Conservation (phyloP, 2,329 filamentous ascomycete genomes). For the Paramyrothecium sp. region DNA sequence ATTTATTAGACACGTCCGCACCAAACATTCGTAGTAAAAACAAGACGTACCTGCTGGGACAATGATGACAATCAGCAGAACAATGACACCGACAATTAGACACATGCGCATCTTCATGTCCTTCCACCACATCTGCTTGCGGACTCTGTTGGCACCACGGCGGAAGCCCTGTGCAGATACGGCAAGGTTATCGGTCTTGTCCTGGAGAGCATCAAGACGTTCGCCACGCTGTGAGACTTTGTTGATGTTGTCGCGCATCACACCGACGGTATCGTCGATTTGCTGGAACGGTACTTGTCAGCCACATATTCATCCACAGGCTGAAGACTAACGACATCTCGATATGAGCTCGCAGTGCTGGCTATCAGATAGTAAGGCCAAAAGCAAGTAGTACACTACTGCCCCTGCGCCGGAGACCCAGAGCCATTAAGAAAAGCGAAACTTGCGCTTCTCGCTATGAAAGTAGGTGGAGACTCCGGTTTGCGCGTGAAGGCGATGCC, state of each 20-base stretch:
- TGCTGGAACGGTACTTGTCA: constrained; percentile 58
- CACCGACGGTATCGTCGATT: constrained; percentile 93
- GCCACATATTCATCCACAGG: constrained; percentile 1
- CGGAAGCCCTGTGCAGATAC: constrained; percentile 93
- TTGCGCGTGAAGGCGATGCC: too few species aligned
- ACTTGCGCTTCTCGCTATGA: too few species aligned
- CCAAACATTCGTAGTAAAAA: not conserved
- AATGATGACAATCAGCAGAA: constrained; percentile 91
- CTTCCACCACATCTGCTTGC: constrained; percentile 99
- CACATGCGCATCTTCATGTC: constrained; percentile 99
- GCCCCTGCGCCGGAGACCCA: too few species aligned
- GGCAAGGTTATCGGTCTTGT: constrained; percentile 93
- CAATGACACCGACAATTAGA: constrained; percentile 84
- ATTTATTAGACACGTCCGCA: not conserved
- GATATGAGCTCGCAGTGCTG: too few species aligned
- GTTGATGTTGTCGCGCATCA: constrained; percentile 98
- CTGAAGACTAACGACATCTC: not conserved
- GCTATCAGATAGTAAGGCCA: too few species aligned
- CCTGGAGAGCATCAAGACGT: constrained; percentile 81
- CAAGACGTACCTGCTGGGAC: constrained; percentile 73
- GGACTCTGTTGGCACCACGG: constrained; percentile 90
- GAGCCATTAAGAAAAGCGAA: not conserved
- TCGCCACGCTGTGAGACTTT: constrained; percentile 93
- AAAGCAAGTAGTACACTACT: too few species aligned
- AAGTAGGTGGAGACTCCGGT: too few species aligned